phyloP scores from a whole-genome alignment of 768 basidiomycete species.

The Agrocybe chaxingu region DNA sequence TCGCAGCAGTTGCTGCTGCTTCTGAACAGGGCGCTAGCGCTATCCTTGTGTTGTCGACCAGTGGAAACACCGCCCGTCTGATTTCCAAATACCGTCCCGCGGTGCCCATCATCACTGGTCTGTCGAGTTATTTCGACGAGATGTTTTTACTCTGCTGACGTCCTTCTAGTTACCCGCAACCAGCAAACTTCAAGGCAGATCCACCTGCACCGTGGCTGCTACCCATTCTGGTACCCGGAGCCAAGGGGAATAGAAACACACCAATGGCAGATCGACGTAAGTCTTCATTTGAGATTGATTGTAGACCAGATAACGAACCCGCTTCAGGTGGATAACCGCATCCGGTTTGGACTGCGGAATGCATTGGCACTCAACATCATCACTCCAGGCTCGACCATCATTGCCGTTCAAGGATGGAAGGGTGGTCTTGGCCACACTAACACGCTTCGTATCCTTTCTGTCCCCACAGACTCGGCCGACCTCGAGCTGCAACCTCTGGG shows the following conservation, averaged over 20 bases:
- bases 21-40: constrained; percentile 93
- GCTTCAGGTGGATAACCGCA: constrained; percentile 79
- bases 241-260: constrained; percentile 83
- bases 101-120: constrained; percentile 93
- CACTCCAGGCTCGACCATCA: constrained; percentile 81
- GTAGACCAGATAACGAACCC: constrained; percentile 8
- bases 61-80: constrained; percentile 93
- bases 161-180: constrained; percentile 80
- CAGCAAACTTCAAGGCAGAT: constrained; percentile 94
- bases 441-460: constrained; percentile 79
- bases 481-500: constrained; percentile 66
- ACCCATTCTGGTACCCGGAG: constrained; percentile 96
- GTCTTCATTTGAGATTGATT: constrained; percentile 22
- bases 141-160: not conserved
- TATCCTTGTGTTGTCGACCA: constrained; percentile 94
- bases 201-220: constrained; percentile 94
- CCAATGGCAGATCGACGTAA: constrained; percentile 97
- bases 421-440: constrained; percentile 96
- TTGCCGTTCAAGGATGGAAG: constrained; percentile 99
- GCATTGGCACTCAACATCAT: constrained; percentile 85
- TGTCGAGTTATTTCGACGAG: constrained; percentile 15
- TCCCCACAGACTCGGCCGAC: constrained; percentile 80
- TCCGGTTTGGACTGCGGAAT: constrained; percentile 82
- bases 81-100: constrained; percentile 94
- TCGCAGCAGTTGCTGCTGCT: constrained; percentile 94